Evolutionary conservation across 805 yeast species (phyloP).

Genomic region (Saturnispora quitensis): DNA sequence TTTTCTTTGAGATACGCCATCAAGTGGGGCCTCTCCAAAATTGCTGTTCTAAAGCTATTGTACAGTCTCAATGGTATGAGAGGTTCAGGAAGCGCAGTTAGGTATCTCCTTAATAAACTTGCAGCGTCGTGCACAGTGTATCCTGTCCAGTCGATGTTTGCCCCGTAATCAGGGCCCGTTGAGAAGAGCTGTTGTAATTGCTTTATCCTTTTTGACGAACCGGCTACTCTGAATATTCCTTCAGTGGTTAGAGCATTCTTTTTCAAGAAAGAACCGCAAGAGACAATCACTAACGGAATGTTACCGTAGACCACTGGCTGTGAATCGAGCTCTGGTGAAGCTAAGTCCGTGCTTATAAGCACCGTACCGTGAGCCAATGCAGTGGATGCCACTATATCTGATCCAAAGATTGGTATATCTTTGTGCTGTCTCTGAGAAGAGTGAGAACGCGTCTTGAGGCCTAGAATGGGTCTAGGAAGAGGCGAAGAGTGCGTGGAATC

Average conservation of each 20-base stretch:
- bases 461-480: slow-evolving; percentile 36
- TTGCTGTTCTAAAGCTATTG: slow-evolving; percentile 70
- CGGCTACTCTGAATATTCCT: slow-evolving; percentile 91
- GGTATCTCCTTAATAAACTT: slow-evolving; percentile 72
- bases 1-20: slow-evolving; percentile 56
- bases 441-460: slow-evolving; percentile 37
- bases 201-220: slow-evolving; percentile 79
- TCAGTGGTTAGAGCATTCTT: slow-evolving; percentile 69
- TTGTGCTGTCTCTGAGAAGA: slow-evolving; percentile 17
- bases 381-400: slow-evolving; percentile 61
- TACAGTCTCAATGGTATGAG: slow-evolving; percentile 72
- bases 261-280: slow-evolving; percentile 83
- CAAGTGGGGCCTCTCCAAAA: slow-evolving; percentile 55
- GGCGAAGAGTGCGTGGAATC: slow-evolving; percentile 19
- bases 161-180: slow-evolving; percentile 83
- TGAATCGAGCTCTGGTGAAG: background rate
- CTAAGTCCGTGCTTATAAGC: slow-evolving; percentile 35
- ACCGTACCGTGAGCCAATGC: slow-evolving; percentile 70
- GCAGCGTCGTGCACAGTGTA: slow-evolving; percentile 97
- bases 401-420: slow-evolving; percentile 60
- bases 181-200: slow-evolving; percentile 79
- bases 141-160: slow-evolving; percentile 83
- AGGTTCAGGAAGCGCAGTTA: slow-evolving; percentile 88
- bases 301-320: slow-evolving; percentile 60
- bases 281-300: slow-evolving; percentile 91